These are phyloP conservation scores for Salix viminalis DNA, from an alignment of 345 rosid genomes.

Conservation along the genomic window DNA sequence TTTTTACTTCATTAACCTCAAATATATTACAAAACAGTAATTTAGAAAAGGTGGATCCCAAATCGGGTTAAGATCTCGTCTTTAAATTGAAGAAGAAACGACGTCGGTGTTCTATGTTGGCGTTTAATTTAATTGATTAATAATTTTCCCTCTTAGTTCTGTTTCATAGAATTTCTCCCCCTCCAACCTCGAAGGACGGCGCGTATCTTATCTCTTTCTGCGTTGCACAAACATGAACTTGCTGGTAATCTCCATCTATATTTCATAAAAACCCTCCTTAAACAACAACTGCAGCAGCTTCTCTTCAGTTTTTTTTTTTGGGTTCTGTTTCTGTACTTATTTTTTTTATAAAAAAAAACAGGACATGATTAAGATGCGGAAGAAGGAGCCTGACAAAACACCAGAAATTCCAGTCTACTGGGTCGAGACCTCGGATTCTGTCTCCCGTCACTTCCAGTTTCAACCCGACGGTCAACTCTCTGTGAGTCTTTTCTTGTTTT, in stretches of 20 bases:
- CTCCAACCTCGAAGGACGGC: background rate
- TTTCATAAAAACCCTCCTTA: background rate
- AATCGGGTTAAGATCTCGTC: background rate
- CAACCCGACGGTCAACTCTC: constrained; percentile 70
- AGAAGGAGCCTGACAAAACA: constrained; percentile 21
- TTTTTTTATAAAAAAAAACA: background rate
- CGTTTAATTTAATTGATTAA: background rate
- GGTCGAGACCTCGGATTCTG: constrained; percentile 71
- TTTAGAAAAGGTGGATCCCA: too few relatives aligned
- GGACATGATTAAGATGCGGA: constrained; percentile 13
- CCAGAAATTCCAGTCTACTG: constrained; percentile 46
- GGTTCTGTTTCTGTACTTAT: background rate
- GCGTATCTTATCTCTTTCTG: background rate
- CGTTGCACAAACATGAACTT: constrained; percentile 10
- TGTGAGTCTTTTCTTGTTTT: constrained; percentile 25
- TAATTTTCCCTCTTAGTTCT: background rate
- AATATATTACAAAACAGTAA: too few relatives aligned
- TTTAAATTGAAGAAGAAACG: background rate
- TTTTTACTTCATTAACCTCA: too few relatives aligned
- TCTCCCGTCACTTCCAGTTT: constrained; percentile 64
- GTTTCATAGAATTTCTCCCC: background rate
- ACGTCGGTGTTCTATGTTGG: background rate
- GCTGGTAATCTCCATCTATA: constrained; percentile 9
- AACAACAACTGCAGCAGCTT: background rate
- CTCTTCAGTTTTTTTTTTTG: too few relatives aligned